Conservation (phyloP, 2,329 filamentous ascomycete species). For the Colletotrichum orbiculare region DNA sequence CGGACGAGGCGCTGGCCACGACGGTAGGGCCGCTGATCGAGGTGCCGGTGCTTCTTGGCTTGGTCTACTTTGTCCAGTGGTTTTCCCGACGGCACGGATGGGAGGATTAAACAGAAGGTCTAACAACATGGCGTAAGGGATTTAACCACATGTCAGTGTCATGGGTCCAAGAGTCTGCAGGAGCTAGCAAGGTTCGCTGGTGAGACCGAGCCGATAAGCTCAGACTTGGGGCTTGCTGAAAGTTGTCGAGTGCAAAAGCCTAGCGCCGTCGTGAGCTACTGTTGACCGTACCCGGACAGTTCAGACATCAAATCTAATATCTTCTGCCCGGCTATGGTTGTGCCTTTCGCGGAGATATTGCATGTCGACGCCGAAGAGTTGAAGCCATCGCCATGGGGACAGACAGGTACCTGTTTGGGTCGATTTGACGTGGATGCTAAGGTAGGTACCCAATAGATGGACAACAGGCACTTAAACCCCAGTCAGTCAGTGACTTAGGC, state of each 20-base stretch:
- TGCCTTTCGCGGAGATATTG: too few relatives aligned
- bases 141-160: slow-evolving; percentile 25
- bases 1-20: slow-evolving; percentile 82
- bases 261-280: neutral
- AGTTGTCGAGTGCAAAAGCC: slow-evolving; percentile 5
- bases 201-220: slow-evolving; percentile 8
- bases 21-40: slow-evolving; percentile 90
- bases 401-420: too few relatives aligned
- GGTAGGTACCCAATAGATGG: too few relatives aligned
- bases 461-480: too few relatives aligned
- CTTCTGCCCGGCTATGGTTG: too few relatives aligned
- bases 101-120: slow-evolving; percentile 49
- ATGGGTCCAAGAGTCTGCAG: slow-evolving; percentile 21
- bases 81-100: slow-evolving; percentile 66
- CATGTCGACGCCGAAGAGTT: too few relatives aligned
- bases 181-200: slow-evolving; percentile 18
- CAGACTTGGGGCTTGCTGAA: neutral
- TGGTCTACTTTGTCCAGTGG: slow-evolving; percentile 80
- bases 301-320: too few relatives aligned
- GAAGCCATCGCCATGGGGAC: too few relatives aligned
- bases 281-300: too few relatives aligned
- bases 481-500: too few relatives aligned
- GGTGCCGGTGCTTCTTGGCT: slow-evolving; percentile 80
- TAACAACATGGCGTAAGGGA: neutral
- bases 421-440: too few relatives aligned